These are phyloP conservation scores for Boletus speciosus DNA, from an alignment of 768 basidiomycete species.

Conservation along the genomic window DNA sequence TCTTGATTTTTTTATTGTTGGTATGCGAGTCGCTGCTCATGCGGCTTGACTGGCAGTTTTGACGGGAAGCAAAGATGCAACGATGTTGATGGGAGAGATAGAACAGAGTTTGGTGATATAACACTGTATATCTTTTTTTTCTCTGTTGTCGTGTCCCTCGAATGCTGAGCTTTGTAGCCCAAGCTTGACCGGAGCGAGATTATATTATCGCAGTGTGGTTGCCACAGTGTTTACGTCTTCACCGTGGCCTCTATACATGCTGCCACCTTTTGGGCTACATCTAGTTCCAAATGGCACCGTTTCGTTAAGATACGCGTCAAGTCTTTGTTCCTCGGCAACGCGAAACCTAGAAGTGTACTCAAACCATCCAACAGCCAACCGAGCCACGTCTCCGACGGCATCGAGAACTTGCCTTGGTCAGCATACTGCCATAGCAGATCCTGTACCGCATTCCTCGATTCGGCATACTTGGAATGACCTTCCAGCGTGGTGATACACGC, in stretches of 20 bases:
- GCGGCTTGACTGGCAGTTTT: slow-evolving; percentile 52
- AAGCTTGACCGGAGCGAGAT: not conserved
- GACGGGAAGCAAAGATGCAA: slow-evolving; percentile 89
- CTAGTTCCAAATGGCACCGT: slow-evolving; percentile 22
- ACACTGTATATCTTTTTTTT: slow-evolving; percentile 2
- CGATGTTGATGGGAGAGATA: slow-evolving; percentile 89
- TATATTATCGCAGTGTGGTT: slow-evolving; percentile 2
- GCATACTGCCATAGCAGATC: slow-evolving; percentile 20
- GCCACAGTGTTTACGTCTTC: slow-evolving; percentile 4
- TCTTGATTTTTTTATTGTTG: not conserved
- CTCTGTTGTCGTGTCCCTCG: not conserved
- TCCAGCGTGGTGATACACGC: slow-evolving; percentile 29
- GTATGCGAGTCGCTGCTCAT: slow-evolving; percentile 5
- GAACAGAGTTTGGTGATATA: slow-evolving; percentile 58
- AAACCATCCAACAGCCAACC: slow-evolving; percentile 17
- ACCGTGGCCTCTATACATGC: slow-evolving; percentile 17
- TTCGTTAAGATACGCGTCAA: slow-evolving; percentile 22
- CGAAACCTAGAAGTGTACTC: slow-evolving; percentile 14
- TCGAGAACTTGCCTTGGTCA: slow-evolving; percentile 24
- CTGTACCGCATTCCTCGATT: slow-evolving; percentile 19
- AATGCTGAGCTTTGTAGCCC: not conserved
- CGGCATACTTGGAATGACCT: slow-evolving; percentile 18
- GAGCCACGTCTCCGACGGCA: slow-evolving; percentile 24
- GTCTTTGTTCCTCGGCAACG: slow-evolving; percentile 19
- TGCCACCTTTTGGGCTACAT: slow-evolving; percentile 24